A percentile compares a stretch with the other conserved stretches of the same genome.
Conservation (phyloP, 225 moss, liverwort and hornwort genomes). For the Ulota crispa region DNA sequence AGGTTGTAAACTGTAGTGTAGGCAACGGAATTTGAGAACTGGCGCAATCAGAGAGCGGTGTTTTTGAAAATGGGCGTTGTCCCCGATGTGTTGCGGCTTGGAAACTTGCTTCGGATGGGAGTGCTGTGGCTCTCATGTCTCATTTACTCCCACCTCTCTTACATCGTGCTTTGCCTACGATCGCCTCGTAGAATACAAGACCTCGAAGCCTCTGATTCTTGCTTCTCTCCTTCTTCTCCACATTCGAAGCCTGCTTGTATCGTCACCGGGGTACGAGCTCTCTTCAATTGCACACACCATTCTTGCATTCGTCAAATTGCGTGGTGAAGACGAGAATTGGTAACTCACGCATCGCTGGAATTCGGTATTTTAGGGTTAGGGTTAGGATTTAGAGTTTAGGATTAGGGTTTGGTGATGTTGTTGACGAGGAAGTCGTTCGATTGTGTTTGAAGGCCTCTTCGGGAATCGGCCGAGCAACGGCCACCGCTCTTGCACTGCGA, state of each 20-base stretch:
- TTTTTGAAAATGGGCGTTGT: neutral
- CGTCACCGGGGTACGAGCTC: constrained; percentile 47
- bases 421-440: neutral
- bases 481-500: constrained; percentile 64
- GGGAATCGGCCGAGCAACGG: constrained; percentile 87
- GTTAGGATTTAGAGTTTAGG: too few species aligned
- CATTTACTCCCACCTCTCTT: constrained; percentile 54
- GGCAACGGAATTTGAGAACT: neutral
- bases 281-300: neutral
- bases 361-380: neutral
- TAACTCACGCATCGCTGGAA: neutral
- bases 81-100: constrained; percentile 47
- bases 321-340: too few species aligned
- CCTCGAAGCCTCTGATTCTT: constrained; percentile 10
- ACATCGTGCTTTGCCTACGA: constrained; percentile 40
- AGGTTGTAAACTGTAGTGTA: too few species aligned
- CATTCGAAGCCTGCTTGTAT: constrained; percentile 46
- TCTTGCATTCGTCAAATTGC: neutral
- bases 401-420: too few species aligned
- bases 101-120: constrained; percentile 68
- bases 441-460: constrained; percentile 70
- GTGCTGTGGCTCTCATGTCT: constrained; percentile 65
- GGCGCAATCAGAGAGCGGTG: neutral
- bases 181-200: constrained; percentile 19
- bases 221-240: neutral